Evolutionary conservation across 331 rosid species (phyloP).

Genomic region (Rhamnella rubrinervis): DNA sequence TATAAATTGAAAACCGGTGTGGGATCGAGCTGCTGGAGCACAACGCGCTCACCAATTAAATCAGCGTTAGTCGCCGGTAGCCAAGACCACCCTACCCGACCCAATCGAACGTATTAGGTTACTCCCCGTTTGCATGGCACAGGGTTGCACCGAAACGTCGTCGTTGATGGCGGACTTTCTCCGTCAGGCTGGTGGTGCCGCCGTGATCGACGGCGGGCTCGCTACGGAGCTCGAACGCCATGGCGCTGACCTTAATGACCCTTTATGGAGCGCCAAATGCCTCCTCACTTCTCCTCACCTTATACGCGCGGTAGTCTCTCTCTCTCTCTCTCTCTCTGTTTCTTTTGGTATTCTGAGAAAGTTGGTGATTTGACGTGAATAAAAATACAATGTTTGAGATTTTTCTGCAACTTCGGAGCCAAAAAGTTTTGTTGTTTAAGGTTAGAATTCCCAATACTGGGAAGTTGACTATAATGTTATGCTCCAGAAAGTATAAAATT

Average conservation of each 20-base stretch:
- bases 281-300: slow-evolving; percentile 75
- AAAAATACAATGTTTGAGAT: not conserved
- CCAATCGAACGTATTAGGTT: not conserved
- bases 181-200: slow-evolving; percentile 59
- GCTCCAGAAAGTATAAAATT: no score
- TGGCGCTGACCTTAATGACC: slow-evolving; percentile 94
- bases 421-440: not conserved
- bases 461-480: no score
- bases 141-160: slow-evolving; percentile 17
- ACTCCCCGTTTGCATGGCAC: slow-evolving; percentile 6
- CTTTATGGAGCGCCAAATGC: slow-evolving; percentile 98
- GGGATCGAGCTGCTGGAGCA: no score
- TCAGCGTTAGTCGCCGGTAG: no score
- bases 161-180: slow-evolving; percentile 63
- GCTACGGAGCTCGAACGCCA: slow-evolving; percentile 91
- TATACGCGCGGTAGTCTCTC: slow-evolving; percentile 68
- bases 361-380: not conserved
- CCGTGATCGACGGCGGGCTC: slow-evolving; percentile 85
- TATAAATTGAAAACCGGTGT: no score
- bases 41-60: no score
- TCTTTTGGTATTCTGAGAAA: not conserved
- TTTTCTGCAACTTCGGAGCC: not conserved
- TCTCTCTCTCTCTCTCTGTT: not conserved
- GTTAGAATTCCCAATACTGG: no score
- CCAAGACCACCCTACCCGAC: not conserved